phyloP scores from a whole-genome alignment of 2,329 filamentous ascomycete species.

The Setomelanomma holmii region DNA sequence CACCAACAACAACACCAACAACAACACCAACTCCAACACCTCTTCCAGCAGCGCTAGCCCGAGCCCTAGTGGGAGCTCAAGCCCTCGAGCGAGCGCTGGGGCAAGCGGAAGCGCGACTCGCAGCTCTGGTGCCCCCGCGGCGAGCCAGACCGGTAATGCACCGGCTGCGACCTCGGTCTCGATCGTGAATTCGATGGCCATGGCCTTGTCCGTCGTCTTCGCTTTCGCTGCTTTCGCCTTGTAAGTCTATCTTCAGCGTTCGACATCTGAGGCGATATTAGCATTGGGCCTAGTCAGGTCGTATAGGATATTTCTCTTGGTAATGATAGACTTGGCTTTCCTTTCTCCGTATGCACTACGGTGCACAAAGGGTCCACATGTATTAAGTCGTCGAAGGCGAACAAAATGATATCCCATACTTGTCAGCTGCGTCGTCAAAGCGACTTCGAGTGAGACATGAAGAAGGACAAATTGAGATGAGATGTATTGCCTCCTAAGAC shows the following conservation, averaged over 20 bases:
- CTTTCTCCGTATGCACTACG: background rate
- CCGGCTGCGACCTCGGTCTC: slow-evolving; percentile 22
- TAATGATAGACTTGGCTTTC: slow-evolving; percentile 7
- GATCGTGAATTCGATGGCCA: slow-evolving; percentile 29
- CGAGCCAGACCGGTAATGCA: slow-evolving; percentile 1
- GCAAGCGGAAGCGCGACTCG: background rate
- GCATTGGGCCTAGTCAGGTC: background rate
- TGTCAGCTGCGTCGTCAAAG: slow-evolving; percentile 6
- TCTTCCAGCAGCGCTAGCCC: slow-evolving; percentile 1
- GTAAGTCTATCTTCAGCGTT: slow-evolving; percentile 11
- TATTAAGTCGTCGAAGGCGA: background rate
- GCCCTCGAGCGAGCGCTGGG: background rate
- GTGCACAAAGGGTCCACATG: slow-evolving; percentile 1
- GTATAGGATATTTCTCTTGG: slow-evolving; percentile 4
- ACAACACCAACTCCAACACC: no score
- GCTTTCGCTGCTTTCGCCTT: slow-evolving; percentile 32
- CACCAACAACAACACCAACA: no score
- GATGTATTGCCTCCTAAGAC: background rate
- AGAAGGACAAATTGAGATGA: background rate
- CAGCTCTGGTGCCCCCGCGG: background rate
- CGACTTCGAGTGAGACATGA: background rate
- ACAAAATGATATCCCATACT: slow-evolving; percentile 3
- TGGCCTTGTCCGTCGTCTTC: slow-evolving; percentile 36
- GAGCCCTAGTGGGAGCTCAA: background rate
- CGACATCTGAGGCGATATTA: background rate